phyloP scores from a whole-genome alignment of 2,329 filamentous ascomycete species.

The Exserohilum turcica region DNA sequence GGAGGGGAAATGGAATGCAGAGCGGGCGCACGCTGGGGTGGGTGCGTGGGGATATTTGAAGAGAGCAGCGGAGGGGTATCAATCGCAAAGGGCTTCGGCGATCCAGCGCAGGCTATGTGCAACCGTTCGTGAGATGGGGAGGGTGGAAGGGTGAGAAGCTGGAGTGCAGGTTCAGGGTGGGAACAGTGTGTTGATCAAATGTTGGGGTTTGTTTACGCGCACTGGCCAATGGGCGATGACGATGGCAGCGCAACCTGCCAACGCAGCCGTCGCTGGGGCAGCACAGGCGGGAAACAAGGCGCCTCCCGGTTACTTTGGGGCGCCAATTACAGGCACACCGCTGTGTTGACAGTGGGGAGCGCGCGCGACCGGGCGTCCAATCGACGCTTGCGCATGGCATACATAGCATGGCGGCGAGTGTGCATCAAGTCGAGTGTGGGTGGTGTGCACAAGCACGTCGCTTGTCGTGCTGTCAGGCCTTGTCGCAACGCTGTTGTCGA shows the following conservation, averaged over 20 bases:
- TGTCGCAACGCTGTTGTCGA: neutral
- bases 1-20: slow-evolving; percentile 20
- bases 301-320: neutral
- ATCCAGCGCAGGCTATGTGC: slow-evolving; percentile 43
- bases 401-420: neutral
- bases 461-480: neutral
- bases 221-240: slow-evolving; percentile 17
- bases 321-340: slow-evolving; percentile 9
- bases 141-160: slow-evolving; percentile 22
- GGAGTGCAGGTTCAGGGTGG: slow-evolving; percentile 25
- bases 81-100: slow-evolving; percentile 34
- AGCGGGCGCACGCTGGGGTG: slow-evolving; percentile 4
- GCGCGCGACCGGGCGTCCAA: neutral
- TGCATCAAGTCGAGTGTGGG: neutral
- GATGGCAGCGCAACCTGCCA: slow-evolving; percentile 31
- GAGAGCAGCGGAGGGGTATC: slow-evolving; percentile 8
- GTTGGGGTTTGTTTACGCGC: slow-evolving; percentile 36
- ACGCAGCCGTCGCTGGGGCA: slow-evolving; percentile 41
- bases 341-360: neutral
- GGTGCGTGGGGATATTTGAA: neutral
- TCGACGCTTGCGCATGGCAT: neutral
- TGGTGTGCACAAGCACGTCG: neutral
- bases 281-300: slow-evolving; percentile 20
- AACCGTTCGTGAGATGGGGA: slow-evolving; percentile 40
- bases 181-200: slow-evolving; percentile 26